A percentile compares a stretch with the other conserved stretches of the same genome.
phyloP scores from a whole-genome alignment of 805 yeast genomes.

The Metschnikowia aberdeeniae region DNA sequence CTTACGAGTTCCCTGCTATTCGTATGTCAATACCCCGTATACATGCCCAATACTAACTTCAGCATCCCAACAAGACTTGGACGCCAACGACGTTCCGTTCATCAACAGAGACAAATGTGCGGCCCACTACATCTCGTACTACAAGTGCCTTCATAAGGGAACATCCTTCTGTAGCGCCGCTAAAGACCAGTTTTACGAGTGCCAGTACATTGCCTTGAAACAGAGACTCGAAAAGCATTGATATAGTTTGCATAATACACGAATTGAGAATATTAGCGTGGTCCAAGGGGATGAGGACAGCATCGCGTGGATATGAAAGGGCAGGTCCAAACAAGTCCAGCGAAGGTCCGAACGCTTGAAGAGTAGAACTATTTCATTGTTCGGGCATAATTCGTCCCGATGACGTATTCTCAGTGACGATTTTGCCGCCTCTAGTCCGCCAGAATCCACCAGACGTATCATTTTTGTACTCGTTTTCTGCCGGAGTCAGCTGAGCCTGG shows the following conservation, averaged over 20 bases:
- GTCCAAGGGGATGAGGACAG: too few relatives aligned
- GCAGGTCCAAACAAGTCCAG: too few relatives aligned
- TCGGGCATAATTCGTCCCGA: too few relatives aligned
- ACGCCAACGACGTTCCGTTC: constrained; percentile 39
- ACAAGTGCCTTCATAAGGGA: constrained; percentile 42
- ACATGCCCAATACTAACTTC: constrained; percentile 6
- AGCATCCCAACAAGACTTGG: constrained; percentile 32
- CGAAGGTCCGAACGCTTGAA: too few relatives aligned
- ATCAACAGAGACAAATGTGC: constrained; percentile 44
- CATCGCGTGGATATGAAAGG: too few relatives aligned
- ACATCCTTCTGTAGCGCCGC: constrained; percentile 36
- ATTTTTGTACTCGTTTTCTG: too few relatives aligned
- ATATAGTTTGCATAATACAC: constrained; percentile 9
- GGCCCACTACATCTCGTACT: constrained; percentile 38
- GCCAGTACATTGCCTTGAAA: constrained; percentile 41
- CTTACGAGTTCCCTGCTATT: constrained; percentile 37
- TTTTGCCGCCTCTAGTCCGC: too few relatives aligned
- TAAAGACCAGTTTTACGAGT: constrained; percentile 42
- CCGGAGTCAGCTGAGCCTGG: background rate
- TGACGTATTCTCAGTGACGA: too few relatives aligned
- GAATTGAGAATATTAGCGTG: background rate
- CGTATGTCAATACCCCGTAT: constrained; percentile 27
- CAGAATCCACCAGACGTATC: too few relatives aligned
- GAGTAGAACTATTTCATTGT: too few relatives aligned
- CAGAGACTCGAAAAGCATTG: constrained; percentile 34